Conservation (phyloP, 176 grass and related monocot genomes). For the Coix lacrymajobi region DNA sequence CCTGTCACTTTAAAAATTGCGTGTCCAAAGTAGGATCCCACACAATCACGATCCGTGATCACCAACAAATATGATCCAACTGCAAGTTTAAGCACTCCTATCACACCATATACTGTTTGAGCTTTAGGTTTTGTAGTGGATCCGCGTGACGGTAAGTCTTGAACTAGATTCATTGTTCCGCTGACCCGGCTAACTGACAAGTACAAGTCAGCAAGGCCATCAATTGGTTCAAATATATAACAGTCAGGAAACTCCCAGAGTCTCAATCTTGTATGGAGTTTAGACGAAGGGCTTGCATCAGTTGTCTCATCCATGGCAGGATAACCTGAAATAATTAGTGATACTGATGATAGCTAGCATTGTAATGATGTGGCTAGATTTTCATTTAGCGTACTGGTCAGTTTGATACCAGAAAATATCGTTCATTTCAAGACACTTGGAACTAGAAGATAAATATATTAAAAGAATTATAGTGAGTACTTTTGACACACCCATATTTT, state of each 20-base stretch:
- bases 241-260: slow-evolving; percentile 75
- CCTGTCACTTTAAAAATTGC: slow-evolving; percentile 82
- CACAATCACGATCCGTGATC: slow-evolving; percentile 69
- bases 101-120: slow-evolving; percentile 61
- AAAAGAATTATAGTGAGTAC: neutral
- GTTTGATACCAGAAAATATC: neutral
- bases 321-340: slow-evolving; percentile 34
- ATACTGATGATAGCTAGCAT: neutral
- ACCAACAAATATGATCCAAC: slow-evolving; percentile 82
- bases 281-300: slow-evolving; percentile 25
- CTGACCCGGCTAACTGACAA: slow-evolving; percentile 60
- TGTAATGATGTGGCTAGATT: neutral
- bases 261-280: slow-evolving; percentile 69
- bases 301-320: slow-evolving; percentile 33
- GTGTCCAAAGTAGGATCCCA: slow-evolving; percentile 82
- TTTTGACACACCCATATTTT: neutral
- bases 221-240: slow-evolving; percentile 85
- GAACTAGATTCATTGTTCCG: slow-evolving; percentile 74
- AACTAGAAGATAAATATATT: neutral
- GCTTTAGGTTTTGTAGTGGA: slow-evolving; percentile 43
- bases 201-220: slow-evolving; percentile 69
- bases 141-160: slow-evolving; percentile 51
- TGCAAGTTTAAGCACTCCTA: slow-evolving; percentile 90
- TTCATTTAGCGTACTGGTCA: neutral
- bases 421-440: neutral